Evolutionary conservation across 2,329 filamentous ascomycete genomes (phyloP), one percentile per base, ranked within the genome.

Genomic region (Calycina marina): DNA sequence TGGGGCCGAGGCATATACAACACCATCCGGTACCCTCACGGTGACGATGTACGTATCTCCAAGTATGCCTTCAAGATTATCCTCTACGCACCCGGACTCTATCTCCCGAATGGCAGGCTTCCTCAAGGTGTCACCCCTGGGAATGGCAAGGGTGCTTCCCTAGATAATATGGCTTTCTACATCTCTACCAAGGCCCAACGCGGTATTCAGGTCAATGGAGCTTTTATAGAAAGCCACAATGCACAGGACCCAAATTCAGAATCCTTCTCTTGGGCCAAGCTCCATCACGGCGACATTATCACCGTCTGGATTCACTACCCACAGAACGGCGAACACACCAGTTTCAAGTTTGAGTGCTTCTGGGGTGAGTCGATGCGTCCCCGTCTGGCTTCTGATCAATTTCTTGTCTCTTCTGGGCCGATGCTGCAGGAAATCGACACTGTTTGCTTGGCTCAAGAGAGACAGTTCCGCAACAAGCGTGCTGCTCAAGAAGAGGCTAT

Each of bases 41-140:
- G 55, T 17, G 57, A 60, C 14, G 83, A 94, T 42, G 66, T 63
- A 2, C 76, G 75, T 11, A 72, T 96, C 20, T 83, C 86, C 1
- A 88, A 88, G 50, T 76, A 77, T 40, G 84, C 82, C 1, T 72
- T 93, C 44, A 77, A 81, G 46, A 61, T 94, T 22, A 63, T 83
- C 18, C 70, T 90, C 17, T 84, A 78, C 66, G 74, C 70, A 34
- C 67, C 74, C 1, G 70, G 69, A 8, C 76, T 77, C 36, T 77
- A 82, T 35, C 74, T 63, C 60, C 63, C 59, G 6, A 44, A 27
- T 11, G 27, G 24, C 5, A 24, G 25, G 5, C 13, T 31, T 16
- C n/a, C 11, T 14, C 28, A 31, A 14, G 2, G 8, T 11, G 18
- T 28, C 17, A 24, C 17, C 9, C 26, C 22, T 32, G 29, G 30